These are phyloP conservation scores for Millerozyma acaciae DNA, from an alignment of 805 yeast genomes.

Conservation along the genomic window DNA sequence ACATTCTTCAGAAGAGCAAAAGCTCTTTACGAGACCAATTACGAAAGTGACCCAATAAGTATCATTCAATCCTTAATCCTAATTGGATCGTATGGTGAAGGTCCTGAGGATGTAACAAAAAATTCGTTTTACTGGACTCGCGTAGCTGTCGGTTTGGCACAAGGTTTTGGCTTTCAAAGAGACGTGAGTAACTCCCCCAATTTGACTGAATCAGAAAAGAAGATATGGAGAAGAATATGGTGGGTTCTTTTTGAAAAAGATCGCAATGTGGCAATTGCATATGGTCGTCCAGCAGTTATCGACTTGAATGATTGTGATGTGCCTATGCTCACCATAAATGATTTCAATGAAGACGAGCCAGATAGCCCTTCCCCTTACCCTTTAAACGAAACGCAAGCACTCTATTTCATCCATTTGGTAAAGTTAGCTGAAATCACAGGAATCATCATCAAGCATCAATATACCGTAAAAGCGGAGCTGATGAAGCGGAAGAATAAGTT, in stretches of 20 bases:
- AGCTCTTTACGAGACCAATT: constrained; percentile 66
- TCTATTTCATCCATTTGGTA: constrained; percentile 58
- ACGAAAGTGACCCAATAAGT: constrained; percentile 61
- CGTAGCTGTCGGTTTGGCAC: constrained; percentile 66
- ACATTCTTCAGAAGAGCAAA: constrained; percentile 67
- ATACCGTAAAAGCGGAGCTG: constrained; percentile 63
- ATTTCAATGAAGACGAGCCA: constrained; percentile 52
- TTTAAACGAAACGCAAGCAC: constrained; percentile 45
- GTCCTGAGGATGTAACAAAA: constrained; percentile 64
- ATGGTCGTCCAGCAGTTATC: constrained; percentile 68
- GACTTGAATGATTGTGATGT: constrained; percentile 74
- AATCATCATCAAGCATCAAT: constrained; percentile 63
- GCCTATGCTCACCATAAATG: constrained; percentile 64
- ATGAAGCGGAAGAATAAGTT: constrained; percentile 42
- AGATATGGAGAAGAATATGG: constrained; percentile 66
- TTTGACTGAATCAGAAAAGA: constrained; percentile 37
- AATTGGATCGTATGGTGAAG: constrained; percentile 70
- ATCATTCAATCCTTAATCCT: constrained; percentile 59
- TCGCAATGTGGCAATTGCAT: constrained; percentile 63
- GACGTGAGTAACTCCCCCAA: constrained; percentile 40
- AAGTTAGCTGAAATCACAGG: constrained; percentile 71
- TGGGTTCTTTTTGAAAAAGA: constrained; percentile 76
- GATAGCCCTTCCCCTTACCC: constrained; percentile 37
- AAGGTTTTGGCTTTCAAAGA: constrained; percentile 73
- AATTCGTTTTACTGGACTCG: constrained; percentile 69